Evolutionary conservation across 805 yeast species (phyloP).

Genomic region (Yarrowia sp.): DNA sequence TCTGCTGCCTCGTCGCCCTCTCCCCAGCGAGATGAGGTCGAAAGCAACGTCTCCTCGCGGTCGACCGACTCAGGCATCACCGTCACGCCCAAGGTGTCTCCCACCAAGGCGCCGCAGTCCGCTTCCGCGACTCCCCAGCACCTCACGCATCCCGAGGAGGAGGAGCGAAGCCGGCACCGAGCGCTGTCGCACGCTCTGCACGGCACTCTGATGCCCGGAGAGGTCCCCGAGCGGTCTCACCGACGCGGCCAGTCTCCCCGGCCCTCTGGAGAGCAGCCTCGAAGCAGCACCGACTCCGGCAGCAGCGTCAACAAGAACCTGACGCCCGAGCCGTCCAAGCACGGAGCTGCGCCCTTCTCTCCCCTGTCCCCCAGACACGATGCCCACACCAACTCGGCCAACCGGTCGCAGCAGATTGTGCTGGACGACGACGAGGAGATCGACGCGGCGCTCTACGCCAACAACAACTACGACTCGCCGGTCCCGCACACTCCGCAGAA

Average conservation of each 20-base stretch:
- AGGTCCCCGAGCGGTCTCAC: slow-evolving; percentile 23
- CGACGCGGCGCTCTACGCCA: slow-evolving; percentile 8
- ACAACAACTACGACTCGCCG: slow-evolving; percentile 19
- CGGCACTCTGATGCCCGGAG: background rate
- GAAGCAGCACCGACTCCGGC: background rate
- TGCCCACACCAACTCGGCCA: slow-evolving; percentile 20
- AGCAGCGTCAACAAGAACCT: background rate
- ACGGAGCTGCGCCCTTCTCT: background rate
- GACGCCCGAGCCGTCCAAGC: slow-evolving; percentile 15
- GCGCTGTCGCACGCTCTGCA: slow-evolving; percentile 5
- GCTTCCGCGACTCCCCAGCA: background rate
- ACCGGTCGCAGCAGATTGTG: slow-evolving; percentile 24
- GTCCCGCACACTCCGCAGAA: slow-evolving; percentile 12
- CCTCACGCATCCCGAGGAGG: slow-evolving; percentile 1
- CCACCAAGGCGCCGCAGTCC: background rate
- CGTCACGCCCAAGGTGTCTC: slow-evolving; percentile 14
- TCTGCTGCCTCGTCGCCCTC: background rate
- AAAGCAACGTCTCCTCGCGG: background rate
- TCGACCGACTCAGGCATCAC: slow-evolving; percentile 21
- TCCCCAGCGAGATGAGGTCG: background rate
- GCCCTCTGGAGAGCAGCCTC: background rate
- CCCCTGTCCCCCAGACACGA: slow-evolving; percentile 18
- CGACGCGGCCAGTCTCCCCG: slow-evolving; percentile 22
- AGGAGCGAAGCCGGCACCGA: background rate
- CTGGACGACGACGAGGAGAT: slow-evolving; percentile 26